A percentile compares a stretch with the other conserved stretches of the same genome.
These are phyloP conservation scores for Termitomyces sp. DNA, from an alignment of 768 basidiomycete species.

Conservation along the genomic window DNA sequence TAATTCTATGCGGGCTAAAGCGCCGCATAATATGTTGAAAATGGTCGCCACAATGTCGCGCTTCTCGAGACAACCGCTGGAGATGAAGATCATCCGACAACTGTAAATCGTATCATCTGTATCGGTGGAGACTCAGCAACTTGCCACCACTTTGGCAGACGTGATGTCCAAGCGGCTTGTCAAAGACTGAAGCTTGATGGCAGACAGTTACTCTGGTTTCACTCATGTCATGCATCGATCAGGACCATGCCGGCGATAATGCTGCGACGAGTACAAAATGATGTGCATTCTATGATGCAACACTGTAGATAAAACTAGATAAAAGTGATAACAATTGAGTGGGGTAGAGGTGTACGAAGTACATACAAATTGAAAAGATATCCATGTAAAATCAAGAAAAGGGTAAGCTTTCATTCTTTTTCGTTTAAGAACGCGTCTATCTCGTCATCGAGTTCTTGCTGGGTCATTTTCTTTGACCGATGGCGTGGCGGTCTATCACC, in stretches of 20 bases:
- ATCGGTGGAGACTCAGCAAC: background rate
- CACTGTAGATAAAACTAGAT: background rate
- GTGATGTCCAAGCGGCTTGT: background rate
- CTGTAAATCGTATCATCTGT: background rate
- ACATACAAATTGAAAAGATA: conserved; percentile 8
- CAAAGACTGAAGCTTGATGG: background rate
- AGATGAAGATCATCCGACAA: background rate
- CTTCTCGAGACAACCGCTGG: background rate
- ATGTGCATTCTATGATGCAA: background rate
- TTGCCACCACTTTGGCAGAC: background rate
- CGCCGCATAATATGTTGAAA: background rate
- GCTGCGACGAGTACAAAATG: background rate
- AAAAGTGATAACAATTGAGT: background rate
- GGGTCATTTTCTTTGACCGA: conserved; percentile 50
- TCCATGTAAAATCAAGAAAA: background rate
- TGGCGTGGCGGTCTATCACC: conserved; percentile 35
- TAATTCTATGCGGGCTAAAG: background rate
- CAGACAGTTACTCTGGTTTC: background rate
- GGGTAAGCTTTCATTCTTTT: conserved; percentile 23
- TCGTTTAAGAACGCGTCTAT: conserved; percentile 73
- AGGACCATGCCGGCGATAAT: background rate
- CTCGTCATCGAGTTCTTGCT: conserved; percentile 80
- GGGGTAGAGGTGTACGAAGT: conserved; percentile 3
- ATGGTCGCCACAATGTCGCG: background rate
- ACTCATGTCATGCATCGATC: background rate